These are phyloP conservation scores for Clarireedia sp. DNA, from an alignment of 2,329 filamentous ascomycete species.

Conservation along the genomic window DNA sequence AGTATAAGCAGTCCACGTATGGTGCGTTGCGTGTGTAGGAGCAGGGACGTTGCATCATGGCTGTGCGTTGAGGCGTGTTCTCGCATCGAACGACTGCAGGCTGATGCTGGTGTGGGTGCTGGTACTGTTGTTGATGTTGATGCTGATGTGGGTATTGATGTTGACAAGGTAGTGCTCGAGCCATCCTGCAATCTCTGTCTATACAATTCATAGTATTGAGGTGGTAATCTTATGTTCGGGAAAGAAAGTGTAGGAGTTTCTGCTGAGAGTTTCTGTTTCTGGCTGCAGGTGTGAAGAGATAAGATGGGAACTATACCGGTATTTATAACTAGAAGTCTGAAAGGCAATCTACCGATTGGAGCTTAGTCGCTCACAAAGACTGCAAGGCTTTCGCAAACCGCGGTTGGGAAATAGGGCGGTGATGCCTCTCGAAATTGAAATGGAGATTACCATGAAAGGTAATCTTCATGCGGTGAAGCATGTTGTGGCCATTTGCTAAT, in stretches of 20 bases:
- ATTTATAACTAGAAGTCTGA: conserved; percentile 1
- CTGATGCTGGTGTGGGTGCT: background rate
- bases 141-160: background rate
- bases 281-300: background rate
- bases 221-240: background rate
- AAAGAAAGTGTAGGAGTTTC: background rate
- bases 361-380: background rate
- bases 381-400: conserved; percentile 3
- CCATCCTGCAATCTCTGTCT: background rate
- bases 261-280: background rate
- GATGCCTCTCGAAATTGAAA: background rate
- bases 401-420: background rate
- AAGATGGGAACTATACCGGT: background rate
- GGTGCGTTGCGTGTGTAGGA: background rate
- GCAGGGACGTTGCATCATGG: background rate
- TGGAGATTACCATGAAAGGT: background rate
- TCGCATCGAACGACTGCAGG: background rate
- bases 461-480: background rate
- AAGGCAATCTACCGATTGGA: background rate
- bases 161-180: background rate
- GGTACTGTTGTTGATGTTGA: no score
- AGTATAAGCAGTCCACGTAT: conserved; percentile 1
- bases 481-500: background rate
- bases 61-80: background rate
- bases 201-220: background rate